Conservation (phyloP, 805 yeast genomes). For the Myxozyma geophila region DNA sequence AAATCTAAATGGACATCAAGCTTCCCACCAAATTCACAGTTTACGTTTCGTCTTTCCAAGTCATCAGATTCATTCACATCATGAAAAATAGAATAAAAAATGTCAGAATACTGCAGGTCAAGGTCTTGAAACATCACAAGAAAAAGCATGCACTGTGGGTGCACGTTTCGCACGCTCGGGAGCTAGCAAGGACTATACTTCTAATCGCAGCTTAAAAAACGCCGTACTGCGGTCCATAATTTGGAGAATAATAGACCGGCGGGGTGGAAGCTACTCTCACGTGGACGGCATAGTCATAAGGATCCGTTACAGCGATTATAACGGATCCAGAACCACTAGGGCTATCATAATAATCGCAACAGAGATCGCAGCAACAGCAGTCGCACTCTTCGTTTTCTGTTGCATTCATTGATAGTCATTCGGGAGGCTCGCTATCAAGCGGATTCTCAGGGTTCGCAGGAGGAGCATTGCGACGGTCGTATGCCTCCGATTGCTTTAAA, state of each 20-base stretch:
- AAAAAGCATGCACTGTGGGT: too few relatives aligned
- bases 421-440: slow-evolving; percentile 8
- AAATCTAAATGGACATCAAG: too few relatives aligned
- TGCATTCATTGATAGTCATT: slow-evolving; percentile 16
- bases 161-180: too few relatives aligned
- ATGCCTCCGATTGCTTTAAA: slow-evolving; percentile 22
- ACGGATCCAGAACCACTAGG: not conserved
- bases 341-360: not conserved
- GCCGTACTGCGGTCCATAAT: too few relatives aligned
- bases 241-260: not conserved
- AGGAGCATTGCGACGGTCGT: slow-evolving; percentile 22
- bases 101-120: too few relatives aligned
- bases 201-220: too few relatives aligned
- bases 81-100: too few relatives aligned
- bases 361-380: slow-evolving; percentile 13
- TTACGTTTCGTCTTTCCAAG: too few relatives aligned
- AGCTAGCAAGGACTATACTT: too few relatives aligned
- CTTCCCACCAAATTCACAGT: too few relatives aligned
- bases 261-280: not conserved
- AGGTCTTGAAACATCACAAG: too few relatives aligned
- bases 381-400: slow-evolving; percentile 3
- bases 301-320: not conserved
- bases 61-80: too few relatives aligned
- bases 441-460: slow-evolving; percentile 15
- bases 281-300: slow-evolving; percentile 4